Evolutionary conservation across 176 grass and related monocot species (phyloP).

Genomic region (Metroxylon sagu): DNA sequence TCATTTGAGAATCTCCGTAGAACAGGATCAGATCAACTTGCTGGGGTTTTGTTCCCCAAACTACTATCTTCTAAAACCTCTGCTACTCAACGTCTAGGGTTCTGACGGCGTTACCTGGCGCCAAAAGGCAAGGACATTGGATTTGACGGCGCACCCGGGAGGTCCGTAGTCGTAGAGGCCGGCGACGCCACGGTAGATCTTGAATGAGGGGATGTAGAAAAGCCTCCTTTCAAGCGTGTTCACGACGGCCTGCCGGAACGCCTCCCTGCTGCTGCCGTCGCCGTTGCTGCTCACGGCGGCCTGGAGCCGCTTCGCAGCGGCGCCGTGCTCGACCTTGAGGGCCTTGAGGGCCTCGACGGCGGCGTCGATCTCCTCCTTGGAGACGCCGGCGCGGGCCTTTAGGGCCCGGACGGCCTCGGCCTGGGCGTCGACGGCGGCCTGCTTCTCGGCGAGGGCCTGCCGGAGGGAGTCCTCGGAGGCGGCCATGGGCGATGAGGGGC

Average conservation of each 20-base stretch:
- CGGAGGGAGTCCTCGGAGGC: slow-evolving; percentile 50
- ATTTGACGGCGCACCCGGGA: slow-evolving; percentile 64
- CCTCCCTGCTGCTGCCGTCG: slow-evolving; percentile 32
- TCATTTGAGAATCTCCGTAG: too few species aligned
- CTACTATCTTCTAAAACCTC: background rate
- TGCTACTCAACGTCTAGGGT: background rate
- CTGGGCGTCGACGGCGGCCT: slow-evolving; percentile 46
- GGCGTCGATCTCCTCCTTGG: slow-evolving; percentile 33
- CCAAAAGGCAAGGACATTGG: slow-evolving; percentile 74
- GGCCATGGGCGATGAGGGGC: slow-evolving; percentile 8
- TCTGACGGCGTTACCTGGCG: slow-evolving; percentile 41
- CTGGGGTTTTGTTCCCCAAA: background rate
- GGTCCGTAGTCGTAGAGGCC: slow-evolving; percentile 80
- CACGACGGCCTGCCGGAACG: slow-evolving; percentile 59
- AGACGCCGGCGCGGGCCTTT: slow-evolving; percentile 25
- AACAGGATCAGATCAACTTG: too few species aligned
- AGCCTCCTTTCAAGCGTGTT: slow-evolving; percentile 74
- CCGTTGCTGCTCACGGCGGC: slow-evolving; percentile 18
- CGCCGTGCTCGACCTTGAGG: slow-evolving; percentile 46
- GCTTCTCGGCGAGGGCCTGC: slow-evolving; percentile 44
- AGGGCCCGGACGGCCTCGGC: slow-evolving; percentile 42
- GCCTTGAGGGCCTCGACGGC: slow-evolving; percentile 52
- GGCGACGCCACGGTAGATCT: slow-evolving; percentile 85
- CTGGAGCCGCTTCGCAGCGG: slow-evolving; percentile 41
- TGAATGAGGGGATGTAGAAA: slow-evolving; percentile 73